These are phyloP conservation scores for Rhodotorula sp. DNA, from an alignment of 1,284 basidiomycete species.

Conservation along the genomic window DNA sequence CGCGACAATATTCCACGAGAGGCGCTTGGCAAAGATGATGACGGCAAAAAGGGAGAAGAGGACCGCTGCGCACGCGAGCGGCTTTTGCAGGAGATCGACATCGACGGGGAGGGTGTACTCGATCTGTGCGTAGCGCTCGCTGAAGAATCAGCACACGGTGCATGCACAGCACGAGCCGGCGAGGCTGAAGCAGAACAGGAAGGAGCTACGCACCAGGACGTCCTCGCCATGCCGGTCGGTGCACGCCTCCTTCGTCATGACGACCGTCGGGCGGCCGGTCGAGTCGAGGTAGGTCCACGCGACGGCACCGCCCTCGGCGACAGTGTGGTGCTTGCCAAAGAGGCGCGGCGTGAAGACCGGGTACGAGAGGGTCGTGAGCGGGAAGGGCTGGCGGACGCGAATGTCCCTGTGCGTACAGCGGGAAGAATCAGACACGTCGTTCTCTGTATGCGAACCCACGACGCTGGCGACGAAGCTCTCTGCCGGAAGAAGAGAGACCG, in stretches of 20 bases:
- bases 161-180: too few relatives aligned
- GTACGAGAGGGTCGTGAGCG: slow-evolving; percentile 62
- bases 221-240: slow-evolving; percentile 73
- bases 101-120: slow-evolving; percentile 73
- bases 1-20: slow-evolving; percentile 37
- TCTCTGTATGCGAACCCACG: too few relatives aligned
- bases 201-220: slow-evolving; percentile 54
- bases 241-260: slow-evolving; percentile 69
- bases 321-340: not conserved
- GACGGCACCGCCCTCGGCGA: slow-evolving; percentile 9
- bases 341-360: slow-evolving; percentile 57
- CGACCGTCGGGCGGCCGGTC: slow-evolving; percentile 77
- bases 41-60: slow-evolving; percentile 49
- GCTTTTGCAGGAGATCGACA: slow-evolving; percentile 77
- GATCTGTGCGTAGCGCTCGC: slow-evolving; percentile 60
- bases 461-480: not conserved
- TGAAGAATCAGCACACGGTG: too few relatives aligned
- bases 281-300: slow-evolving; percentile 86
- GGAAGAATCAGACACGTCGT: not conserved
- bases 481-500: not conserved
- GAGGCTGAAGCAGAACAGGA: slow-evolving; percentile 61
- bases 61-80: slow-evolving; percentile 63
- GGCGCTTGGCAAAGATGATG: slow-evolving; percentile 49
- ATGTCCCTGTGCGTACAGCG: slow-evolving; percentile 62
- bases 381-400: slow-evolving; percentile 74